Conservation (phyloP, 768 basidiomycete species). For the Termitomyces sp. region DNA sequence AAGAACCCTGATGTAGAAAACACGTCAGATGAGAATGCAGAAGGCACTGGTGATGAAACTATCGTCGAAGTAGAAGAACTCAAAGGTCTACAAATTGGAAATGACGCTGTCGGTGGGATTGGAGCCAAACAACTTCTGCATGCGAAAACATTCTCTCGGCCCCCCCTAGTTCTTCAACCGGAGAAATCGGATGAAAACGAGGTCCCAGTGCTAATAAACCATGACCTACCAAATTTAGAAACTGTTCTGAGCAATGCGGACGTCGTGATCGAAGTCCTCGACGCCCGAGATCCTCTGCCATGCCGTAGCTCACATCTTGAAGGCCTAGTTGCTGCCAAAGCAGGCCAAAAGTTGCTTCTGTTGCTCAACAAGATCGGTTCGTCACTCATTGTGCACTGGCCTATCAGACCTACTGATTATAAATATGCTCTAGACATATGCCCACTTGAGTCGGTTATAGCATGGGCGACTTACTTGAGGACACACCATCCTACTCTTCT, state of each 20-base stretch:
- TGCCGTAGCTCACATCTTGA: conserved; percentile 68
- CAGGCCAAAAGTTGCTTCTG: conserved; percentile 52
- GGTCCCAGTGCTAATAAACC: conserved; percentile 60
- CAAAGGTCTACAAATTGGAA: conserved; percentile 44
- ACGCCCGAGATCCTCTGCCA: conserved; percentile 78
- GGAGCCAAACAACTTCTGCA: conserved; percentile 37
- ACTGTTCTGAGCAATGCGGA: conserved; percentile 76
- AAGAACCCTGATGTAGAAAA: conserved; percentile 7
- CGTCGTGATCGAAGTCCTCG: conserved; percentile 76
- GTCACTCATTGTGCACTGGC: conserved; percentile 24
- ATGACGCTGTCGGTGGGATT: conserved; percentile 46
- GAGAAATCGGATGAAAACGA: conserved; percentile 48
- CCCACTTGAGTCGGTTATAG: conserved; percentile 68
- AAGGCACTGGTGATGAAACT: conserved; percentile 21
- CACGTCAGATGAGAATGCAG: conserved; percentile 11
- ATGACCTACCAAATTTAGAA: conserved; percentile 56
- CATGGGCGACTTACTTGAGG: conserved; percentile 68
- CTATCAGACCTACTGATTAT: conserved; percentile 1
- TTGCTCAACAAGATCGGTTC: conserved; percentile 86
- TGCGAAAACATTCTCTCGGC: conserved; percentile 31
- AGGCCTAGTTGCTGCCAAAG: conserved; percentile 37
- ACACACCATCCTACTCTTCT: conserved; percentile 58
- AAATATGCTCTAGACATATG: conserved; percentile 55
- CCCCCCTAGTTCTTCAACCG: conserved; percentile 23
- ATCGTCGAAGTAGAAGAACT: conserved; percentile 28